A percentile compares a stretch with the other conserved stretches of the same genome.
Conservation (phyloP, 805 yeast genomes). For the Kazachstania viticola region DNA sequence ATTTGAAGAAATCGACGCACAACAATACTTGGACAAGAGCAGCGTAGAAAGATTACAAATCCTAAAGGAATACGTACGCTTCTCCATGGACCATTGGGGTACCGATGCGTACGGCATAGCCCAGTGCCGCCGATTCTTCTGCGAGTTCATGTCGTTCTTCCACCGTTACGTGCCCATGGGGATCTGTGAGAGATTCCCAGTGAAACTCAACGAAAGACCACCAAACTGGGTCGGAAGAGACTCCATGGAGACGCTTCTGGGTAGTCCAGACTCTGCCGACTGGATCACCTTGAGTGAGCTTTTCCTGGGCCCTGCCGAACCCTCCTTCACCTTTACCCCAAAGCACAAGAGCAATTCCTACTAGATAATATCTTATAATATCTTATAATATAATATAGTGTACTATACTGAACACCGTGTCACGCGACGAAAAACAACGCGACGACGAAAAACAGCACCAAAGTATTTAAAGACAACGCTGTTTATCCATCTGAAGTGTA, state of each 20-base stretch:
- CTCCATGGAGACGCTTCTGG: conserved; percentile 83
- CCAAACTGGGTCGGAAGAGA: conserved; percentile 88
- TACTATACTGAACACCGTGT: too few relatives aligned
- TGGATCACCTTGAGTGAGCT: conserved; percentile 94
- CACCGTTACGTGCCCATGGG: conserved; percentile 94
- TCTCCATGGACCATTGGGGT: conserved; percentile 95
- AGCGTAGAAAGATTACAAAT: conserved; percentile 82
- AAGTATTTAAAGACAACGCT: too few relatives aligned
- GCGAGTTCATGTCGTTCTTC: conserved; percentile 89
- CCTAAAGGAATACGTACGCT: conserved; percentile 55
- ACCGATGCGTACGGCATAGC: conserved; percentile 90
- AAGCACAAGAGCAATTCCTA: conserved; percentile 89
- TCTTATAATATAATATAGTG: too few relatives aligned
- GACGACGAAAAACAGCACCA: too few relatives aligned
- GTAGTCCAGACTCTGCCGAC: conserved; percentile 74
- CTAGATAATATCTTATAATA: too few relatives aligned
- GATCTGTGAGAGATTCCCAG: conserved; percentile 77
- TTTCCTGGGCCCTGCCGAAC: conserved; percentile 83
- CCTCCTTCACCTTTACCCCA: conserved; percentile 69
- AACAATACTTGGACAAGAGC: conserved; percentile 81
- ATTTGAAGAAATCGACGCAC: conserved; percentile 85
- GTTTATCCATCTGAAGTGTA: too few relatives aligned
- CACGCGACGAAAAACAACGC: too few relatives aligned
- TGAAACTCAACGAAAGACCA: conserved; percentile 85
- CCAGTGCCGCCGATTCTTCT: conserved; percentile 76